A percentile compares a stretch with the other conserved stretches of the same genome.
phyloP scores from a whole-genome alignment of 192 early-diverging fungal genomes.

The Piromyces finnis region DNA sequence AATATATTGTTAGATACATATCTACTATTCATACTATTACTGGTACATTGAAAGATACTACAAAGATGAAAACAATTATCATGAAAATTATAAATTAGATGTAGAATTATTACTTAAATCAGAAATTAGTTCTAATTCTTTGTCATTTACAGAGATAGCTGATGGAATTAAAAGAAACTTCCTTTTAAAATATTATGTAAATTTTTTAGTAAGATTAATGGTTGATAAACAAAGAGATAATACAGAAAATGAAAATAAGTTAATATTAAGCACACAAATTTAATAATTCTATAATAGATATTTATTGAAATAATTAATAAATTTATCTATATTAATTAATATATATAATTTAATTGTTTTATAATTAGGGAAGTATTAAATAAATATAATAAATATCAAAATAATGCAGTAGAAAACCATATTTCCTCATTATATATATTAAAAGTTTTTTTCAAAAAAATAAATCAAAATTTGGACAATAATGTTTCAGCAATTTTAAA shows the following conservation, averaged over 20 bases:
- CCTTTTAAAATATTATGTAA: neutral
- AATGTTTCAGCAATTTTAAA: too few species aligned
- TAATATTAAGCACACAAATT: too few species aligned
- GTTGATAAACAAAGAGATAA: neutral
- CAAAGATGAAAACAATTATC: neutral
- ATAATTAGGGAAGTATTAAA: neutral
- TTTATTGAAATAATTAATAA: too few species aligned
- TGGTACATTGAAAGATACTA: neutral
- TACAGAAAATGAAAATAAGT: neutral
- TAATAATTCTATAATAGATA: too few species aligned
- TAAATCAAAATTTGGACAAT: too few species aligned
- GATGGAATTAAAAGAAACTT: neutral
- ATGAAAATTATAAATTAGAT: neutral
- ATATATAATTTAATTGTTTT: neutral
- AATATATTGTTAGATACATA: neutral
- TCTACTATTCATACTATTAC: neutral
- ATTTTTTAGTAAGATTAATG: neutral
- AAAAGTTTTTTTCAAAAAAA: too few species aligned
- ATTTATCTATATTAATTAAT: neutral
- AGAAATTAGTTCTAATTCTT: neutral
- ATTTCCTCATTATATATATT: neutral
- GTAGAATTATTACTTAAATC: neutral
- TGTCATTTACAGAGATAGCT: neutral
- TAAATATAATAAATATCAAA: neutral
- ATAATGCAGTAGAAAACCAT: neutral